Evolutionary conservation across 352 stramenopile species (phyloP), one percentile per base, ranked within the genome.

Genomic region (Phytophthora sp.): DNA sequence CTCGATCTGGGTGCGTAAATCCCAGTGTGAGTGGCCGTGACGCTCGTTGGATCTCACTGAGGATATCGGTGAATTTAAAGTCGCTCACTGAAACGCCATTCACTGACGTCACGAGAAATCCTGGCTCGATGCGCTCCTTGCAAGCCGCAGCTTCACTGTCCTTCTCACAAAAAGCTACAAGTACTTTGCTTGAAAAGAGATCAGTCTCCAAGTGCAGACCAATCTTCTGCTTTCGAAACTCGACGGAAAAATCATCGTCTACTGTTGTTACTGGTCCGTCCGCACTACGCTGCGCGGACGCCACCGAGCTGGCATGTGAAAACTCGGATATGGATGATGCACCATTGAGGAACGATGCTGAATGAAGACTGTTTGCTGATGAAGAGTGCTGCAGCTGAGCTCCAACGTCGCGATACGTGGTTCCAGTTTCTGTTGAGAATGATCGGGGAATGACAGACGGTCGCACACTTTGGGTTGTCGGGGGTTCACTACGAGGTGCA

Each of bases 151-250:
- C 83, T 59, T 94, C 83, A 30, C 79, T 89, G 45, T 84, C 63
- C 33, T 86, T 80, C 29, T 94, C 83, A 21, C 81, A 92, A 36
- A 74, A 75, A 15, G 80, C 76, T 3, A 94, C 80, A 3, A 88
- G 56, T 13, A 90, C 74, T 24, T 80, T 76, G 64, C 80, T 90
- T 1, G 76, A 84, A 49, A 76, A 80, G 15, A 89, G 8, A 41
- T 91, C 80, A 2, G 74, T 83, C 60, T 91, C 80, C n/a, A 94
- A 60, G 58, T 89, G 83, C 16, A 94, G 66, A 0, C 85, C 85
- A 44, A 89, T 80, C 23, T 81, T 80, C 27, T 86, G 59, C 54
- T 89, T 80, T 18, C 66, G 57, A 51, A 94, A 94, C n/a, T 74
- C 47, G 15, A 94, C 50, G 0, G 55, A 57, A 63, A 92, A 82